A percentile compares a stretch with the other conserved stretches of the same genome.
phyloP scores from a whole-genome alignment of 139 green algal species.

The Chlorella sp. region DNA sequence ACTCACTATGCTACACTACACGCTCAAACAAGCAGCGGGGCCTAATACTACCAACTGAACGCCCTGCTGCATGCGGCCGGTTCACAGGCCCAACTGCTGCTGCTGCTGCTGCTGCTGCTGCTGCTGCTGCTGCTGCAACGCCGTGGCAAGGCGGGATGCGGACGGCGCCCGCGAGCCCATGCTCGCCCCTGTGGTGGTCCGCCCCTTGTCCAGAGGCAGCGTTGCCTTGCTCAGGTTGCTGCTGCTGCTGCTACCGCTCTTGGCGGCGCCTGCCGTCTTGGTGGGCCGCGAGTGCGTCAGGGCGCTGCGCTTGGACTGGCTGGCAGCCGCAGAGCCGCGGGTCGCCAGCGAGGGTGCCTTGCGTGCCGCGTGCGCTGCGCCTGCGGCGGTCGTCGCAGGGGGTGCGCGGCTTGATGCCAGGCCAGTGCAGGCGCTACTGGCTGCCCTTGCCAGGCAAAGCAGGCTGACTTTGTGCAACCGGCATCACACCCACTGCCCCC shows the following conservation, averaged over 20 bases:
- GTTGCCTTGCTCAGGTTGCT: slow-evolving; percentile 5
- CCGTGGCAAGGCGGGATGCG: too few relatives aligned
- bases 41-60: too few relatives aligned
- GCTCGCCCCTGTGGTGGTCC: not conserved
- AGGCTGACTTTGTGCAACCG: too few relatives aligned
- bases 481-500: too few relatives aligned
- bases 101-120: slow-evolving; percentile 7
- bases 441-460: too few relatives aligned
- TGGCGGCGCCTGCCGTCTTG: not conserved
- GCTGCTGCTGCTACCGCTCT: not conserved
- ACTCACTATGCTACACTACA: too few relatives aligned
- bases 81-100: not conserved
- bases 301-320: slow-evolving; percentile 2
- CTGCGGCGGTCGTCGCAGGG: not conserved
- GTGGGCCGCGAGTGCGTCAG: not conserved
- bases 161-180: too few relatives aligned
- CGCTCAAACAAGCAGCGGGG: too few relatives aligned
- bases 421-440: too few relatives aligned
- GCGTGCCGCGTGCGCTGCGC: not conserved
- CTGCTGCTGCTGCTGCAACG: not conserved
- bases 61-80: too few relatives aligned
- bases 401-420: too few relatives aligned
- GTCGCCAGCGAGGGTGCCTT: slow-evolving; percentile 5
- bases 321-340: not conserved
- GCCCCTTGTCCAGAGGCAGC: slow-evolving; percentile 30